Conservation (phyloP, 2,329 filamentous ascomycete species). For the Phoma sp. region DNA sequence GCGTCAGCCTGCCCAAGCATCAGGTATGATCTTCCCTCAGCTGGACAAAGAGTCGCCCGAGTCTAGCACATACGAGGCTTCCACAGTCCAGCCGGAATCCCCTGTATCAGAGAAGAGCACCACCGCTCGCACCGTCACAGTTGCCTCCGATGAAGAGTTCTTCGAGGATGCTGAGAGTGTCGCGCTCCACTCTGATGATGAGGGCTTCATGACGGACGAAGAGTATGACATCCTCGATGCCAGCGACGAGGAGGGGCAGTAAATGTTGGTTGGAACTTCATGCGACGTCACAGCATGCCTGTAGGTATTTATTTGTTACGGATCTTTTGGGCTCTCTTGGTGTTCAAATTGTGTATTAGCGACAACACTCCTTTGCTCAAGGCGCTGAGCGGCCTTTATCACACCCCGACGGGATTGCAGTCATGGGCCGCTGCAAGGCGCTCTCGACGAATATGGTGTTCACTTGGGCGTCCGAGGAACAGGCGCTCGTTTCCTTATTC, state of each 20-base stretch:
- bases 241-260: constrained; percentile 77
- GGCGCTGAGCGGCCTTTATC: constrained; percentile 22
- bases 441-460: constrained; percentile 13
- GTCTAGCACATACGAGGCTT: constrained; percentile 74
- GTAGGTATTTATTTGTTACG: constrained; percentile 4
- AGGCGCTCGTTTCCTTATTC: constrained; percentile 21
- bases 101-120: constrained; percentile 38
- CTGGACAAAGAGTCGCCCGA: constrained; percentile 91
- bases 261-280: not conserved
- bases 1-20: constrained; percentile 29
- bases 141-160: constrained; percentile 59
- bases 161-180: constrained; percentile 67
- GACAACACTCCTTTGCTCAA: constrained; percentile 31
- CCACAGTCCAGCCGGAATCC: constrained; percentile 36
- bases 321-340: constrained; percentile 10
- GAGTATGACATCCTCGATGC: constrained; percentile 98
- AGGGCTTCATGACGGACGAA: constrained; percentile 92
- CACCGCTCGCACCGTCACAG: constrained; percentile 39
- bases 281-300: not conserved
- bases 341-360: constrained; percentile 24
- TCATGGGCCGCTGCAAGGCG: constrained; percentile 23
- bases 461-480: constrained; percentile 11
- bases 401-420: constrained; percentile 20
- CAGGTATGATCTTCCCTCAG: constrained; percentile 94
- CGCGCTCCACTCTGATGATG: constrained; percentile 63